Conservation (phyloP, 208 protist genomes). For the Acanthamoeba polyphaga region DNA sequence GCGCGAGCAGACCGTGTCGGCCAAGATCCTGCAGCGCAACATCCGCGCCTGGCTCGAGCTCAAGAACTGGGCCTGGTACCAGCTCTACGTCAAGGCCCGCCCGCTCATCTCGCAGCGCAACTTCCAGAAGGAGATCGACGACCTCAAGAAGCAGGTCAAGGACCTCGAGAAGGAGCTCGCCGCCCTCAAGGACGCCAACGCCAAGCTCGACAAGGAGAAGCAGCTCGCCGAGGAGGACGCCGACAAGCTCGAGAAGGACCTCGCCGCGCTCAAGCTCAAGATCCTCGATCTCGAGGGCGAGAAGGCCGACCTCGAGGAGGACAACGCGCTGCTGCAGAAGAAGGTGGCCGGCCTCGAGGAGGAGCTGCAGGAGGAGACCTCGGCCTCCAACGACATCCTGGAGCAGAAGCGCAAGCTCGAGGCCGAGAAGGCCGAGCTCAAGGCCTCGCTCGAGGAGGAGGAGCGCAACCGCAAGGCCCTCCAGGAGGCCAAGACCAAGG, state of each 20-base stretch:
- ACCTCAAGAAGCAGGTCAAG: slow-evolving; percentile 86
- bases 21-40: slow-evolving; percentile 90
- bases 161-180: slow-evolving; percentile 83
- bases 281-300: slow-evolving; percentile 78
- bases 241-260: slow-evolving; percentile 79
- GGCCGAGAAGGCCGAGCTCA: slow-evolving; percentile 82
- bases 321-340: slow-evolving; percentile 76
- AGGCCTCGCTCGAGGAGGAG: slow-evolving; percentile 83
- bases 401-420: slow-evolving; percentile 77
- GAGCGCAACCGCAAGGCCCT: slow-evolving; percentile 77
- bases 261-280: slow-evolving; percentile 81
- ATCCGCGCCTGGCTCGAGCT: slow-evolving; percentile 87
- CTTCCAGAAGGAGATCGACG: slow-evolving; percentile 86
- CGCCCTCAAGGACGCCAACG: slow-evolving; percentile 82
- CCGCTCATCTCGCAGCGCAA: slow-evolving; percentile 86
- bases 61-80: slow-evolving; percentile 90
- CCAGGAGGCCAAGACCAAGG: slow-evolving; percentile 68
- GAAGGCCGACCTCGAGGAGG: slow-evolving; percentile 83
- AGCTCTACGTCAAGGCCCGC: slow-evolving; percentile 88
- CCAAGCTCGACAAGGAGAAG: slow-evolving; percentile 80
- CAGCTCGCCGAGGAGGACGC: slow-evolving; percentile 84
- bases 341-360: slow-evolving; percentile 69
- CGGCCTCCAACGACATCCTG: slow-evolving; percentile 71
- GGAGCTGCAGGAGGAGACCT: slow-evolving; percentile 75
- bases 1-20: slow-evolving; percentile 85